phyloP scores from a whole-genome alignment of 129 eudicot genomes.

The Smallanthus sonchifolius region DNA sequence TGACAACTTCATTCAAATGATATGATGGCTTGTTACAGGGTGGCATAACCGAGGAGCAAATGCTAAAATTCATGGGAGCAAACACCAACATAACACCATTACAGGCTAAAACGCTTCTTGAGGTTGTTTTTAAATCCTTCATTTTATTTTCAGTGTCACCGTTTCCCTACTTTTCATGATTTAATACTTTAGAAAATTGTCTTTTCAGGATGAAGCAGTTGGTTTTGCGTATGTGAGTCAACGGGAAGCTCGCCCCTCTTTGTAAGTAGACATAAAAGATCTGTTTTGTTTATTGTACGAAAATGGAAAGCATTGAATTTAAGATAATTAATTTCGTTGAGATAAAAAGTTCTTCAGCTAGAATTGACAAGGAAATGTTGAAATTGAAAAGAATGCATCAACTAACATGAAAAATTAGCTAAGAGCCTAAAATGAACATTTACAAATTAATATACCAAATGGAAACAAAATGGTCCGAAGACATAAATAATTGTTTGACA shows the following conservation, averaged over 20 bases:
- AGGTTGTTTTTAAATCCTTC: slow-evolving; percentile 44
- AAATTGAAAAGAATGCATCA: slow-evolving; percentile 11
- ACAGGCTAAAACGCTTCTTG: slow-evolving; percentile 92
- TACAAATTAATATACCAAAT: not conserved
- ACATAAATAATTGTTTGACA: not conserved
- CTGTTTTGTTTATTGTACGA: not conserved
- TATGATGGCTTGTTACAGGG: slow-evolving; percentile 49
- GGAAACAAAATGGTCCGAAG: not conserved
- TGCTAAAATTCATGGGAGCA: slow-evolving; percentile 97
- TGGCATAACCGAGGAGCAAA: slow-evolving; percentile 98
- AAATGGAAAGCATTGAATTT: slow-evolving; percentile 14
- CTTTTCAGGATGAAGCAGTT: slow-evolving; percentile 69
- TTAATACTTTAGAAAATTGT: not conserved
- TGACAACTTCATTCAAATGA: slow-evolving; percentile 1
- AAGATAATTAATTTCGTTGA: not conserved
- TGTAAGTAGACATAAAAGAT: slow-evolving; percentile 51
- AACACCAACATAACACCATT: slow-evolving; percentile 61
- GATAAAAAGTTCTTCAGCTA: not conserved
- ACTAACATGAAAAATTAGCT: not conserved
- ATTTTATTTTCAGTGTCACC: slow-evolving; percentile 14
- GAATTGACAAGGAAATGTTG: not conserved
- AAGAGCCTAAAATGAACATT: not conserved
- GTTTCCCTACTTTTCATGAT: not conserved
- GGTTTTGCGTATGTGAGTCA: slow-evolving; percentile 95
- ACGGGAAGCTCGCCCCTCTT: slow-evolving; percentile 92